Base-by-base conservation (phyloP, 2,329 filamentous ascomycete species). In the Samsoniella hepiali region DNA sequence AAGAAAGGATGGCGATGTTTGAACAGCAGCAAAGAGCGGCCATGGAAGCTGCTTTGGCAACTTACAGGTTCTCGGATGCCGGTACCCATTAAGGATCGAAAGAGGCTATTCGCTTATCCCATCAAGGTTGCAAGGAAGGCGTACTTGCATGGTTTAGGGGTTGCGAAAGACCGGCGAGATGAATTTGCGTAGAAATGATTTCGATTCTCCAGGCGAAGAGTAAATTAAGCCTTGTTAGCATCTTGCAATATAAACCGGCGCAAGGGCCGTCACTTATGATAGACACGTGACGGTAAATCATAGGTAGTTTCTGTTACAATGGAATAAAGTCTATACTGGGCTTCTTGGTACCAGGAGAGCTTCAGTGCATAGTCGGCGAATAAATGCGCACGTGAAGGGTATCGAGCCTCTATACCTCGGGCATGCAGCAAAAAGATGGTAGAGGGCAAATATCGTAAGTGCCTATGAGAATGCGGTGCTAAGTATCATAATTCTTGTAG, bases 31-130 rank as follows among this genome's bases (percentile, higher is more conserved):
- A 59, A 40, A 51, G 38, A 32, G 38, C 13, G 15, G 40, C 47
- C n/a, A 53, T 42, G 57, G 31, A 58, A 13, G 22, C 44, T 38
- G 22, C 57, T 13, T 49, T 54, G 34, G 42, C 9, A 31, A 65
- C 67, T 58, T 65, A 70, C 69, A 70, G 31, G 22, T 69, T 65
- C 34, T 65, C 65, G 31, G 44, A 32, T 29, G 32, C 31, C 17
- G 34, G 31, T 31, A 32, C 22, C 4, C n/a, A 22, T 36, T 58
- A 34, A 34, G 3, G 17, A 22, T 36, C 42, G 9, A 11, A 9
- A 8, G 22, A 29, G 15, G 29, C 13, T 13, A 10, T 27, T 40
- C 40, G n/a, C 44, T 47, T 27, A 49, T 58, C 15, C 32, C 10
- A 50, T 5, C 4, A 40, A 27, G 32, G 57, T 15, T 31, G 13